These are phyloP conservation scores for Saccharomycopsis microspora DNA, from an alignment of 805 yeast species.

Conservation along the genomic window DNA sequence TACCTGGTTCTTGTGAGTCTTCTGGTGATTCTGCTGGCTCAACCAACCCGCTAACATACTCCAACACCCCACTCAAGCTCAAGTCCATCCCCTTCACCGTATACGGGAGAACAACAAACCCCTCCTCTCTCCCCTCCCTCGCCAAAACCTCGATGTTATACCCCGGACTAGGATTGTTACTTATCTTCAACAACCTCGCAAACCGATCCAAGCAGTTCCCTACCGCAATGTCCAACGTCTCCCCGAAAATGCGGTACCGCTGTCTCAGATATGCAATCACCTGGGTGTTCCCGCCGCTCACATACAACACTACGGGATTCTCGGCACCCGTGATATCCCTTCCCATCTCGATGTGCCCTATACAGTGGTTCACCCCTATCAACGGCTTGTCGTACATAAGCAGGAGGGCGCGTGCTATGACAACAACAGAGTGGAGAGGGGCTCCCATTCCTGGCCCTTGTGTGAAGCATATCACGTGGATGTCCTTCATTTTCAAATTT, in stretches of 20 bases:
- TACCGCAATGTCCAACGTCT: constrained; percentile 92
- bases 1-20: too few species aligned
- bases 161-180: constrained; percentile 96
- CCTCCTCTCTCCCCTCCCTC: constrained; percentile 40
- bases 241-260: constrained; percentile 96
- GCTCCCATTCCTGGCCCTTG: constrained; percentile 99
- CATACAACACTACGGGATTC: constrained; percentile 95
- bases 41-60: constrained; percentile 50
- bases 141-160: constrained; percentile 95
- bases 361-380: constrained; percentile 93
- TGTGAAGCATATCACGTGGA: constrained; percentile 84
- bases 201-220: constrained; percentile 95
- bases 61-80: constrained; percentile 92
- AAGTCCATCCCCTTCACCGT: constrained; percentile 98
- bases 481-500: constrained; percentile 33
- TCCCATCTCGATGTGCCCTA: constrained; percentile 99
- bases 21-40: too few species aligned
- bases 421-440: constrained; percentile 84
- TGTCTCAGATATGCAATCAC: constrained; percentile 94
- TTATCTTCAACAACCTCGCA: constrained; percentile 80
- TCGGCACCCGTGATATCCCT: constrained; percentile 94
- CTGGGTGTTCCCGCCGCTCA: constrained; percentile 97
- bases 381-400: constrained; percentile 75
- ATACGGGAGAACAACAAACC: constrained; percentile 70
- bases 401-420: constrained; percentile 81